A percentile compares a stretch with the other conserved stretches of the same genome.
Evolutionary conservation across 148 eudicot species (phyloP).

Genomic region (Vaccinium corymbosum): DNA sequence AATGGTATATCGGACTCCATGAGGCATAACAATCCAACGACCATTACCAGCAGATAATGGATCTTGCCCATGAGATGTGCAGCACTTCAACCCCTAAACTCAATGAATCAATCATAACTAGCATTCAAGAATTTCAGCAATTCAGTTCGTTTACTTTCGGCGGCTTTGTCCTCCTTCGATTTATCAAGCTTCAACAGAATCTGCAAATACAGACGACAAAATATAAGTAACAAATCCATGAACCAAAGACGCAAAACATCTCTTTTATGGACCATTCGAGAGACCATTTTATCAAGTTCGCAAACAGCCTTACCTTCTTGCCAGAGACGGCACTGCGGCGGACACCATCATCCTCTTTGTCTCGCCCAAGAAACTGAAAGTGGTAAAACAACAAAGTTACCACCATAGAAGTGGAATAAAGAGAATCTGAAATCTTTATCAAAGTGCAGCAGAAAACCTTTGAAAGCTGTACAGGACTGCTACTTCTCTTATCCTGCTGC

Average conservation of each 20-base stretch:
- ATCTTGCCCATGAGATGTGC: background rate
- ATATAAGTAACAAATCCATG: background rate
- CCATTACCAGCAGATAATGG: background rate
- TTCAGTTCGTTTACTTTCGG: slow-evolving; percentile 80
- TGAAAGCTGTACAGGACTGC: slow-evolving; percentile 93
- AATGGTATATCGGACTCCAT: background rate
- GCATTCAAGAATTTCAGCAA: slow-evolving; percentile 87
- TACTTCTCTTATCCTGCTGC: slow-evolving; percentile 50
- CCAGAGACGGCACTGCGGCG: slow-evolving; percentile 96
- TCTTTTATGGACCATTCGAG: background rate
- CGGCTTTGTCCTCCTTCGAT: slow-evolving; percentile 87
- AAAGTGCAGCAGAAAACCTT: slow-evolving; percentile 38
- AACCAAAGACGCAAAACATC: background rate
- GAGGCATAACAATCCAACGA: background rate
- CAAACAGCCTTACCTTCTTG: slow-evolving; percentile 56
- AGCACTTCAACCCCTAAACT: background rate
- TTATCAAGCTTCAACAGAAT: slow-evolving; percentile 87
- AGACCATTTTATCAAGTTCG: background rate
- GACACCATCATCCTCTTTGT: slow-evolving; percentile 65
- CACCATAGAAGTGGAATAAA: background rate
- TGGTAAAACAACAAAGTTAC: slow-evolving; percentile 3
- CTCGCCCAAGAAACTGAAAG: slow-evolving; percentile 70
- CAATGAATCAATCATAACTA: slow-evolving; percentile 59
- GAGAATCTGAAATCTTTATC: background rate
- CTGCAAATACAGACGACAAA: slow-evolving; percentile 30